Conservation (phyloP, 1,284 basidiomycete species). For the Trametes polyzona region DNA sequence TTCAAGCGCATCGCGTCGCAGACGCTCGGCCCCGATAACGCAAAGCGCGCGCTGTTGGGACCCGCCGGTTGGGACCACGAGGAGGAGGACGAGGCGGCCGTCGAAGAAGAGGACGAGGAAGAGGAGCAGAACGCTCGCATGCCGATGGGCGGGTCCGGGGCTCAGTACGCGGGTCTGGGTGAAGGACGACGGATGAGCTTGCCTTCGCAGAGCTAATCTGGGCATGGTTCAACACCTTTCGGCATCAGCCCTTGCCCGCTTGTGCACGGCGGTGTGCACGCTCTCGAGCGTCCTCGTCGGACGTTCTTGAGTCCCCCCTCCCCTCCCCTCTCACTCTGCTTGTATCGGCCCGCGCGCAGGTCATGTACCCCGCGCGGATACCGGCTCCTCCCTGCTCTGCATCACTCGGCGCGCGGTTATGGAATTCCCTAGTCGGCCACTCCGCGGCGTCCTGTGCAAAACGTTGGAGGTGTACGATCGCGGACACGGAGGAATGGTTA, state of each 20-base stretch:
- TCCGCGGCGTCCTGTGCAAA: not conserved
- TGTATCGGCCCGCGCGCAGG: not conserved
- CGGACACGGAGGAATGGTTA: not conserved
- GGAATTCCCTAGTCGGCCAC: not conserved
- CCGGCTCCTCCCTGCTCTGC: not conserved
- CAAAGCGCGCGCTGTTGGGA: constrained; percentile 54
- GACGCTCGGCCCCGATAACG: constrained; percentile 60
- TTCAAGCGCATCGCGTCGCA: constrained; percentile 76
- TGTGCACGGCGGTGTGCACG: not conserved
- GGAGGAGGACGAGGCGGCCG: constrained; percentile 35
- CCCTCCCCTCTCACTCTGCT: not conserved
- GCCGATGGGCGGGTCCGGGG: not conserved
- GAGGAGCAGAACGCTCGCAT: not conserved
- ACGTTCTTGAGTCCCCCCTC: not conserved
- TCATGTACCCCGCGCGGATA: not conserved
- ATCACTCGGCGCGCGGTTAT: not conserved
- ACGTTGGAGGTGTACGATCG: not conserved
- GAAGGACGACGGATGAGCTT: constrained; percentile 7
- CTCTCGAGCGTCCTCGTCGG: not conserved
- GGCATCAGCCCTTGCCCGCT: no score
- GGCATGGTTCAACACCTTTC: no score
- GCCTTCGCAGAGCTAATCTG: constrained; percentile 7
- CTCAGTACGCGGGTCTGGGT: not conserved
- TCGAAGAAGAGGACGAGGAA: constrained; percentile 27
- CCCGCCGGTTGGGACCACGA: constrained; percentile 38